phyloP scores from a whole-genome alignment of 139 green algal species.

The Chlorella sp. region DNA sequence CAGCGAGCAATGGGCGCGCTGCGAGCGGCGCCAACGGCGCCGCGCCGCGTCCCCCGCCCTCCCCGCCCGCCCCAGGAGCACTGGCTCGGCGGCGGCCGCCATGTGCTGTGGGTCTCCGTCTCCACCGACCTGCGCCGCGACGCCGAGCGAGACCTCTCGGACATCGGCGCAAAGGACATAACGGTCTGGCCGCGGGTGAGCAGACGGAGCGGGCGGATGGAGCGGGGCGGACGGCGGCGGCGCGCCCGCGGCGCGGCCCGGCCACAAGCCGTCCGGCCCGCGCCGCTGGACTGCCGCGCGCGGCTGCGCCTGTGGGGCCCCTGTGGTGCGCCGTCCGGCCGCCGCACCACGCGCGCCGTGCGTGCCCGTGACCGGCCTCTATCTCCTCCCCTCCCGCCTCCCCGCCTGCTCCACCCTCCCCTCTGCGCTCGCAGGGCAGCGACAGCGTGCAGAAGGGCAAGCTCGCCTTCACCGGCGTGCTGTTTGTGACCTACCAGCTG shows the following conservation, averaged over 20 bases:
- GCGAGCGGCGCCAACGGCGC: background rate
- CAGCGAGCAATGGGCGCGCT: background rate
- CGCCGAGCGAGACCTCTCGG: conserved; percentile 76
- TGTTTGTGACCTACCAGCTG: conserved; percentile 77
- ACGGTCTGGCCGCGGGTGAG: conserved; percentile 55
- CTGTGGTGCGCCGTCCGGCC: no score
- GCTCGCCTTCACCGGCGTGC: conserved; percentile 53
- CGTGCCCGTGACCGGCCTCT: no score
- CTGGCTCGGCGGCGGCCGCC: conserved; percentile 38
- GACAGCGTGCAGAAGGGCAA: conserved; percentile 41
- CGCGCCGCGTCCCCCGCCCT: background rate
- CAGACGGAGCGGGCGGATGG: background rate
- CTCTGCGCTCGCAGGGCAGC: conserved; percentile 16
- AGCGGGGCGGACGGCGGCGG: background rate
- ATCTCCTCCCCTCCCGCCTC: no score
- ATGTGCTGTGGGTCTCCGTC: conserved; percentile 80
- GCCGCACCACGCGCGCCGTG: no score
- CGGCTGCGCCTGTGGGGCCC: no score
- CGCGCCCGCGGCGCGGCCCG: no score
- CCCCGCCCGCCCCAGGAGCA: conserved; percentile 55
- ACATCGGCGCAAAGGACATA: conserved; percentile 54
- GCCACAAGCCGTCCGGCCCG: no score
- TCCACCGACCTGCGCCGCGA: conserved; percentile 74
- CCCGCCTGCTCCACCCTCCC: background rate
- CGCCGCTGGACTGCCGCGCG: no score